Base-by-base conservation (phyloP, 176 grass and related monocot genomes). In the Melocanna baccifera region DNA sequence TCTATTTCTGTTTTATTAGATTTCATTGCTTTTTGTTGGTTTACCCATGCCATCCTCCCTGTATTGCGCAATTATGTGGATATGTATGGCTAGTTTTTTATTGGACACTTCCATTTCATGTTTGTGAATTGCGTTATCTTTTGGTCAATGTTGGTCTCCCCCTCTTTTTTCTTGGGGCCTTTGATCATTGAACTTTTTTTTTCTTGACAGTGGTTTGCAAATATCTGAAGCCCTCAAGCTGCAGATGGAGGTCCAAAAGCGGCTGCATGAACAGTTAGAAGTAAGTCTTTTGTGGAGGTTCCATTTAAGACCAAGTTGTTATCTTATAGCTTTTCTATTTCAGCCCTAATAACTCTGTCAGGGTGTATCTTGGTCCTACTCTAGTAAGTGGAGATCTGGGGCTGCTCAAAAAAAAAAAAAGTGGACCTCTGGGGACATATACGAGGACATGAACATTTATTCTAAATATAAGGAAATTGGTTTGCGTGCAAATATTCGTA, bases 201-300 rank as follows among this genome's bases (percentile, higher is more conserved):
- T 48, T 40, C 40, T 71, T 86, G 41, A 90, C 29, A 86, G 84
- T 39, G 67, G 80, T 4, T 72, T 82, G 80, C 80, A 82, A 40
- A 82, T 82, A 72, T 82, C 80, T 62, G 80, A 87, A 69, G 87
- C 90, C 55, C 56, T 94, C 40, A 77, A 82, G 80, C 26, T 82
- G 37, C 80, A 82, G 25, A 82, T 72, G 80, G 80, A 82, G 40
- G 80, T 82, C 67, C 80, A 82, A 40, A 82, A 72, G 53, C 80
- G 80, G 39, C 30, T 82, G 55, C 80, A 82, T 47, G 68, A 94
- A 92, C 79, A 81, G 58, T 81, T 81, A 81, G 79, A 82, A 53
- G 80, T 78, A 59, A 32, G 13, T 80, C 85, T 13, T 78, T 67
- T 75, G 72, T 79, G 30, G 61, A 59, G 9, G 5, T 75, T 67